Base-by-base conservation (phyloP, 176 grass and related monocot genomes). In the Zoysia japonica region DNA sequence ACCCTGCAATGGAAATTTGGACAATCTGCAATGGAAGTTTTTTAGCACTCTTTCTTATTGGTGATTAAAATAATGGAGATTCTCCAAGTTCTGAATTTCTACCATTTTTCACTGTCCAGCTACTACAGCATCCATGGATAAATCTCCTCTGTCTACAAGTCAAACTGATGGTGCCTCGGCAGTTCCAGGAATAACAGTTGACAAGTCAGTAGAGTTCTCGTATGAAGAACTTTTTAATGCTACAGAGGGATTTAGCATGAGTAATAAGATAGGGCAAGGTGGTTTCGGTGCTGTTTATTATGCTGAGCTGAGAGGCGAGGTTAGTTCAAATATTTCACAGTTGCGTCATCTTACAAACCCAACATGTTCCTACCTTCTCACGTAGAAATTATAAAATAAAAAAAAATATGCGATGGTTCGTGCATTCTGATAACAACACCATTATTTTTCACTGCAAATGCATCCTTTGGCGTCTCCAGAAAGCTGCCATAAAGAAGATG, bases 401-500 rank as follows among this genome's bases (percentile, higher is more conserved):
- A 57, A n/a, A 1, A 20, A 51, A 64, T 63, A 17, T 11, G 52
- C 42, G 44, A 57, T 71, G 38, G 11, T 83, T 46, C 40, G 46
- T 84, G 44, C 56, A 47, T 82, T 85, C 15, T 80, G 20, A 78
- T 70, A 59, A 14, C 49, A 9, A 65, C 47, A 76, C 65, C 51
- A 62, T 48, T 19, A 62, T 2, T 70, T 88, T 38, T 83, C 48
- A 69, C 72, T 76, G 70, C 35, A 87, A 63, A 71, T 75, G 49
- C 72, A 71, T 46, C 0, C 6, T 66, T 71, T 82, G 19, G 43
- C 87, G 7, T 89, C n/a, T 59, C 78, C 76, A 98, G 96, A 98
- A 87, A 89, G 90, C 88, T 81, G 92, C 96, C 46, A 93, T 98
- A 75, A 98, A 98, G 77, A 98, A 95, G 85, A 98, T 95, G 96